Evolutionary conservation across 805 yeast species (phyloP), one percentile per base, ranked within the genome.

Genomic region (Phaffomyces thermotolerans): DNA sequence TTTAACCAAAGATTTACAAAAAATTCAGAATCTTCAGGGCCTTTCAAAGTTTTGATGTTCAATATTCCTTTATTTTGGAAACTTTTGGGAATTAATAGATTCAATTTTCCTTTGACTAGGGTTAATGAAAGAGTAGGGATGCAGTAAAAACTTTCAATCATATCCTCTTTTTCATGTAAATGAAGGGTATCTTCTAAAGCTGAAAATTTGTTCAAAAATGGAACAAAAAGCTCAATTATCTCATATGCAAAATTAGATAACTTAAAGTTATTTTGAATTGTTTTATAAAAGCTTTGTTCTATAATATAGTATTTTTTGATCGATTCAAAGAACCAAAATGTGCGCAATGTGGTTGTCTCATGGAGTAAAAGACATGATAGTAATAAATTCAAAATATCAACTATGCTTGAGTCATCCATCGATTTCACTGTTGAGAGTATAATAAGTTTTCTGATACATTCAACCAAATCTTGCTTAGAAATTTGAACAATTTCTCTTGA

Each of bases 261-360:
- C 8, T 10, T 10, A 8, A 20, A 35, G 9, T 9, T 35, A 9
- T 24, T 35, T 13, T 9, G 7, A 15, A 34, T 6, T 10, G 30
- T 35, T 15, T 24, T 36, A 10, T 31, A 12, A 8, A 36, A 20
- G 10, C 43, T 17, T 15, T 35, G 34, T 3, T 36, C 31, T 7
- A 49, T 22, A 4, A 35, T 20, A 24, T 47, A 65, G 40, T 59
- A 65, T 41, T 62, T 57, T 33, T 61, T 59, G 34, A 73, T 49
- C 15, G 60, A 56, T 42, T 60, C 61, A 49, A 75, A 72, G 36
- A 72, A 65, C 69, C 72, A 67, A 17, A 75, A 48, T 3, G 66
- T 54, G 36, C 63, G 66, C 9, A 72, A 23, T 45, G 70, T 73
- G 24, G 67, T 53, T 1, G 72, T 74, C 14, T 79, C 79, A 44